Conservation (phyloP, 2,329 filamentous ascomycete species). For the Grosmannia huntii region DNA sequence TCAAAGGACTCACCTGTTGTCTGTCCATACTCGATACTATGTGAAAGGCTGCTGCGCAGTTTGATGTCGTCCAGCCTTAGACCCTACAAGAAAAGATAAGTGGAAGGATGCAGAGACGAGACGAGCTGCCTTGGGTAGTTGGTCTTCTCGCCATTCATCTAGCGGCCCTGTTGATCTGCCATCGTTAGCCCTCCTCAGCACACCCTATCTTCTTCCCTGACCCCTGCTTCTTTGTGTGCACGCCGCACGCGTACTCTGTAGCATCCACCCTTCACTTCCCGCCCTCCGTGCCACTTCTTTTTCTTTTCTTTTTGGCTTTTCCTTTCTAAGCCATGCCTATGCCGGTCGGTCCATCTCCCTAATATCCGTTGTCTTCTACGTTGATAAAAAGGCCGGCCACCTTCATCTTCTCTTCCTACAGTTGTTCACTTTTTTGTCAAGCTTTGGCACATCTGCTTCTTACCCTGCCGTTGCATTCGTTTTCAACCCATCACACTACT, state of each 20-base stretch:
- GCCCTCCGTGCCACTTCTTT: background rate
- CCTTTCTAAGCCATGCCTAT: background rate
- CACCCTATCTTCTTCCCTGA: background rate
- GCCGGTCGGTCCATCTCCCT: background rate
- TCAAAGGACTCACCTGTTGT: too few species aligned
- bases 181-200: background rate
- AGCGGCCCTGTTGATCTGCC: background rate
- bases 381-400: background rate
- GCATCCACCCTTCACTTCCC: background rate
- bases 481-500: background rate
- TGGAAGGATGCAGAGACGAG: too few species aligned
- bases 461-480: background rate
- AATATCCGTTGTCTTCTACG: background rate
- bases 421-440: background rate
- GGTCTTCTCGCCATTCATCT: background rate
- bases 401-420: background rate
- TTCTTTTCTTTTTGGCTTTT: background rate
- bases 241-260: background rate
- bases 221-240: background rate
- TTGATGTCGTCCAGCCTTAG: too few species aligned
- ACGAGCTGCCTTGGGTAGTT: background rate
- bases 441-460: background rate
- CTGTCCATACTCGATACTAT: too few species aligned
- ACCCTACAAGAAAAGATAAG: too few species aligned
- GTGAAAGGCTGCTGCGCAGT: too few species aligned